A percentile compares a stretch with the other conserved stretches of the same genome.
Evolutionary conservation across 371 early-diverging fungal species (phyloP).

Genomic region (Vairimorpha ceranae): DNA sequence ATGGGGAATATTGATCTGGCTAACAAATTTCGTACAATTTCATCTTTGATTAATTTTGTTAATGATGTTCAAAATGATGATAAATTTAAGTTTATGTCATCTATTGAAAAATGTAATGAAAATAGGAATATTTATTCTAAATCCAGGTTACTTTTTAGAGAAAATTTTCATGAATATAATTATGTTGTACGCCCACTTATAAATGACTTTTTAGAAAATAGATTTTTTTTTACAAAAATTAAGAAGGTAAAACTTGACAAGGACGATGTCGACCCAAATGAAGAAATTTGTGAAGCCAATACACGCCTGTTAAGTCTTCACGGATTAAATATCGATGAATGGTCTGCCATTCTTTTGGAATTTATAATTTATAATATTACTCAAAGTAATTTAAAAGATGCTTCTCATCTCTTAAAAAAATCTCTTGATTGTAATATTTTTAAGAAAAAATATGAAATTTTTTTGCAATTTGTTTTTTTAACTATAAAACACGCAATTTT

Average conservation of each 20-base stretch:
- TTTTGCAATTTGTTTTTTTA: conserved; percentile 42
- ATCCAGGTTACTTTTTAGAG: not conserved
- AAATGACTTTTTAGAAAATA: conserved; percentile 50
- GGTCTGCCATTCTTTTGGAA: conserved; percentile 37
- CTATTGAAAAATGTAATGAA: conserved; percentile 35
- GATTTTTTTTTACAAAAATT: conserved; percentile 19
- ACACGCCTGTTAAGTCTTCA: conserved; percentile 31
- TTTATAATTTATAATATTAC: conserved; percentile 7
- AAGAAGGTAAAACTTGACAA: conserved; percentile 7
- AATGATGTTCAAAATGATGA: conserved; percentile 32
- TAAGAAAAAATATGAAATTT: conserved; percentile 19
- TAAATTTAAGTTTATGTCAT: conserved; percentile 21
- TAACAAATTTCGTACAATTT: conserved; percentile 48
- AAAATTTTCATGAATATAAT: not conserved
- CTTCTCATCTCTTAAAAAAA: conserved; percentile 44
- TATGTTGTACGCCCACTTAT: conserved; percentile 6
- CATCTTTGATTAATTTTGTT: conserved; percentile 41
- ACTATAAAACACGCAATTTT: conserved; percentile 4
- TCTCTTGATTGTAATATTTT: conserved; percentile 45
- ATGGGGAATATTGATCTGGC: conserved; percentile 56
- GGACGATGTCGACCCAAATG: not conserved
- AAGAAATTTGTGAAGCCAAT: not conserved
- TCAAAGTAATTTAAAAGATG: conserved; percentile 4
- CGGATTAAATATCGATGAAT: conserved; percentile 49
- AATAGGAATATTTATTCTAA: conserved; percentile 30